Evolutionary conservation across 352 stramenopile genomes (phyloP), one percentile per base, ranked within the genome.

Genomic region (Phytophthora macrochlamydospora): DNA sequence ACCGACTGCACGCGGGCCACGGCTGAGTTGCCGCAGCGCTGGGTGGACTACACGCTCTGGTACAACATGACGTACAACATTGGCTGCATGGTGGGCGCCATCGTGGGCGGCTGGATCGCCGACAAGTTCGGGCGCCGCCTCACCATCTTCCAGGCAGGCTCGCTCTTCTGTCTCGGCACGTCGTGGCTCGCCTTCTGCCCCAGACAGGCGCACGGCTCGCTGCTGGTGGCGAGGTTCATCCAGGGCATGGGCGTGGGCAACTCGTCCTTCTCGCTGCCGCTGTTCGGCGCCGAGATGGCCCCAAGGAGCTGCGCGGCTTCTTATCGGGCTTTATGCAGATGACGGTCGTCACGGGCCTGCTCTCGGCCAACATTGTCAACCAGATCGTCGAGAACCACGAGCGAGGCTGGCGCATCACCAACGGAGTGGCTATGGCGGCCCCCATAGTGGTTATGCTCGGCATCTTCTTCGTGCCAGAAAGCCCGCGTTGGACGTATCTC

Each of bases 321-420:
- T 69, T 89, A 24, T 81, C 77, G 32, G 80, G 80, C 24, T 89
- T 87, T 43, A 89, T 87, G 78, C 78, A 87, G 56, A 85, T 87
- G 78, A 81, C 75, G 9, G 63, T 87, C 51, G 74, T 81, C 43
- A 87, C 77, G 7, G 77, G 79, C 12, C 53, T 87, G 3, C 59
- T 85, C 8, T 62, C 65, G 24, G 73, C 76, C 29, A 85, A 83
- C 60, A 70, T 76, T 45, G 62, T 80, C 3, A 85, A 82, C 63
- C 55, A 75, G 33, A 69, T 78, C 55, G 70, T 85, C 30, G 53
- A 80, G 56, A 65, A 81, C 42, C 49, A 70, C 32, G 46, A 62
- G 28, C 59, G 67, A 31, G 73, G 73, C 14, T 85, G 76, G 76
- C 66, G 76, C 55, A 81, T 71, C 32, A 85, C 73, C 5, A 85